Evolutionary conservation across 2,329 filamentous ascomycete species (phyloP).

Genomic region (Ophiocordyceps australis): DNA sequence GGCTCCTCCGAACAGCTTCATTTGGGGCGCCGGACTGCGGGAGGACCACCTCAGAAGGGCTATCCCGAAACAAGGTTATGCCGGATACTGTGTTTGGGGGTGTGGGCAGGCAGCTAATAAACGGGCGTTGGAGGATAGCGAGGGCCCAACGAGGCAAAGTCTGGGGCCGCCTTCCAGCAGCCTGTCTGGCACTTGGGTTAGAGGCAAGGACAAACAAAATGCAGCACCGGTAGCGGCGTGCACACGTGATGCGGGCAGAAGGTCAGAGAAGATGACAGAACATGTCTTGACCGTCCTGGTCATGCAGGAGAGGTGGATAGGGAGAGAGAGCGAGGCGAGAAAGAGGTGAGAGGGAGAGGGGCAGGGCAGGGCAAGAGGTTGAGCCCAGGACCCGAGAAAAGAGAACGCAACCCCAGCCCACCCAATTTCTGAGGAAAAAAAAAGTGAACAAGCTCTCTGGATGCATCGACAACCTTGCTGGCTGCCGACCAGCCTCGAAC

Average conservation of each 20-base stretch:
- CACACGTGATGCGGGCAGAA: too few relatives aligned
- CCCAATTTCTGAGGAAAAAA: neutral
- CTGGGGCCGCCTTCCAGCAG: slow-evolving; percentile 2
- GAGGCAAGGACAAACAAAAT: too few relatives aligned
- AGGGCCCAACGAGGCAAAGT: too few relatives aligned
- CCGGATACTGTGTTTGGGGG: too few relatives aligned
- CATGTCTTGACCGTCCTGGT: too few relatives aligned
- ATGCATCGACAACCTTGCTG: too few relatives aligned
- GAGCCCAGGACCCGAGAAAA: too few relatives aligned
- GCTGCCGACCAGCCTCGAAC: too few relatives aligned
- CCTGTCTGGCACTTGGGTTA: too few relatives aligned
- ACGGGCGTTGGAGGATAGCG: too few relatives aligned
- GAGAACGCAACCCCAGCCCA: neutral
- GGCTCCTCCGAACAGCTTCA: slow-evolving; percentile 31
- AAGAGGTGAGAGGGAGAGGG: neutral
- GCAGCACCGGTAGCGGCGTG: too few relatives aligned
- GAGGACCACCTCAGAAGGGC: slow-evolving; percentile 7
- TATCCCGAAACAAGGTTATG: slow-evolving; percentile 21
- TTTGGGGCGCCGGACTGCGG: slow-evolving; percentile 12
- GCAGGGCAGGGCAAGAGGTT: neutral
- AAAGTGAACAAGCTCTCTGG: neutral
- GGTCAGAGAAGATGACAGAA: neutral
- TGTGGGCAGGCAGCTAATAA: slow-evolving; percentile 2
- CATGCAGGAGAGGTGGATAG: neutral
- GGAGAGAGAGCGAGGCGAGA: neutral